These are phyloP conservation scores for Phylloporus sp. DNA, from an alignment of 768 basidiomycete genomes.

Conservation along the genomic window DNA sequence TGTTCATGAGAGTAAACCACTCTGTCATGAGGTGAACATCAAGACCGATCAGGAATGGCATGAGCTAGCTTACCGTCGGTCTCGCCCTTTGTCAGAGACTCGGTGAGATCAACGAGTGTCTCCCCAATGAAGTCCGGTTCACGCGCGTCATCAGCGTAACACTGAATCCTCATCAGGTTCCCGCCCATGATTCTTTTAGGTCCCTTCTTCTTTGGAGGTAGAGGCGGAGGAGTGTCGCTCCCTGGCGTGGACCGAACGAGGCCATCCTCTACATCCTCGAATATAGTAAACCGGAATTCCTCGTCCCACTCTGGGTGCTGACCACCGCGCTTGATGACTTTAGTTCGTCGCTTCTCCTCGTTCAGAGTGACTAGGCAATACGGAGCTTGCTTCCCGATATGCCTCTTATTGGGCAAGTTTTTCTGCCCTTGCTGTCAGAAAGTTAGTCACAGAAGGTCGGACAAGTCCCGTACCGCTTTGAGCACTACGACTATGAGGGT, in stretches of 20 bases:
- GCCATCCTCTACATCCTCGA: slow-evolving; percentile 66
- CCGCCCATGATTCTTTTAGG: slow-evolving; percentile 61
- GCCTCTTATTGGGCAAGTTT: slow-evolving; percentile 84
- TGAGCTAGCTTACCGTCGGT: slow-evolving; percentile 72
- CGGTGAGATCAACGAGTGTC: slow-evolving; percentile 77
- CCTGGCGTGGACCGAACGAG: slow-evolving; percentile 38
- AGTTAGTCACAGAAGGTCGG: slow-evolving; percentile 1
- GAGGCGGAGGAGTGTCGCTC: slow-evolving; percentile 55
- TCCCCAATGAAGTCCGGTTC: slow-evolving; percentile 98
- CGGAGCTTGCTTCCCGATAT: slow-evolving; percentile 96
- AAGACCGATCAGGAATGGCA: slow-evolving; percentile 3
- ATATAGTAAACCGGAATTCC: slow-evolving; percentile 88
- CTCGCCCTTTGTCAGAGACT: slow-evolving; percentile 91
- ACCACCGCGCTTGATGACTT: slow-evolving; percentile 92
- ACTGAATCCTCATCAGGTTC: slow-evolving; percentile 70
- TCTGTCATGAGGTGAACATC: slow-evolving; percentile 45
- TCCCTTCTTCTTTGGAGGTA: slow-evolving; percentile 59
- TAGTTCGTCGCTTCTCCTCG: slow-evolving; percentile 81
- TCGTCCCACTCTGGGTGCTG: slow-evolving; percentile 99
- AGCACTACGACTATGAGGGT: slow-evolving; percentile 91
- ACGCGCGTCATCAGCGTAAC: slow-evolving; percentile 91
- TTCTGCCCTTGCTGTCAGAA: slow-evolving; percentile 45
- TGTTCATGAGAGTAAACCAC: slow-evolving; percentile 88
- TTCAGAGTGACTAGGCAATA: slow-evolving; percentile 81
- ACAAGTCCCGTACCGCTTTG: slow-evolving; percentile 69